Evolutionary conservation across 352 stramenopile genomes (phyloP), one percentile per base, ranked within the genome.

Genomic region (Phytophthora cactorum): DNA sequence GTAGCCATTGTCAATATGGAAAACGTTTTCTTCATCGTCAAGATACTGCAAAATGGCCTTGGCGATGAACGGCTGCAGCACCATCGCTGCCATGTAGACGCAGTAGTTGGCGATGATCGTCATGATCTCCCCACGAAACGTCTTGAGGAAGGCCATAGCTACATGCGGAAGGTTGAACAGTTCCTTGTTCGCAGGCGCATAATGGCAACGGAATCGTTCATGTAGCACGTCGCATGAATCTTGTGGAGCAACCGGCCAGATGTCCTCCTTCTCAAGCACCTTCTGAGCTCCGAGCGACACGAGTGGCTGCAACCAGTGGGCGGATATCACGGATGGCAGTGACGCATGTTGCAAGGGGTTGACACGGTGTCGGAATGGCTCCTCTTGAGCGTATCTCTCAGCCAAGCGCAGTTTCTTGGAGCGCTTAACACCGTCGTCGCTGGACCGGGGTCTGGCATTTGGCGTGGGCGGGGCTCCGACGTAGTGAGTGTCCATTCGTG

Each of bases 311-410:
- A 74, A 38, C 72, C 75, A 83, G 22, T 77, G 54, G 1, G 69
- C 69, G 12, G 62, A 68, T 9, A 77, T 44, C 15, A 77, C 49
- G 31, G 69, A 73, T 31, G 45, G 1, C 29, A 77, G 12, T n/a
- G 72, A 82, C 29, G 75, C 78, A 15, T 51, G 57, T 10, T 71
- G 55, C 54, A 86, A 56, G 17, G 75, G 78, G 66, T 82, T 86
- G 14, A 44, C 43, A n/a, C 67, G 50, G 46, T 31, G 5, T 58
- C 63, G 65, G 32, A 77, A 67, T 7, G 59, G 64, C 14, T 31
- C 34, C 25, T 57, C 50, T 25, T 68, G 44, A 0, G 49, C 60
- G 29, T 74, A 74, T 41, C 62, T 41, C 39, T 74, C 66, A 25
- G 29, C 60, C 5, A 70, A 45, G 7, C 58, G 28, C 11, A 59